Evolutionary conservation across 805 yeast species (phyloP), one percentile per base, ranked within the genome.

Genomic region (Naumovozyma baii): DNA sequence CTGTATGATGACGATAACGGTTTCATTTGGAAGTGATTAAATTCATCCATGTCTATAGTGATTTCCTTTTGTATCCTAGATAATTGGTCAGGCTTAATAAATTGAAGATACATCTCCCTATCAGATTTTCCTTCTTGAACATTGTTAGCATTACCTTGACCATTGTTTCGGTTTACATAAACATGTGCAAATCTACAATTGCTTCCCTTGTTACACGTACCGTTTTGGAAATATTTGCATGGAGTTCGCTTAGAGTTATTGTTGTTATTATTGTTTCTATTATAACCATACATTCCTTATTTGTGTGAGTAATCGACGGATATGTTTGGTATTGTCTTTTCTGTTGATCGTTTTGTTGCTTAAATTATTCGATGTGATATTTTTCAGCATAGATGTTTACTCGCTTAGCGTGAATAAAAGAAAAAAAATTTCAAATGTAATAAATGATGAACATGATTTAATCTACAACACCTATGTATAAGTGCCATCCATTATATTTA

Each of bases 1-100:
- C 81, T 74, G 53, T 69, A 73, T 1, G 71, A 59, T 0, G 80
- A 66, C 2, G 69, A 51, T 12, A 56, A 52, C 7, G 68, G 70
- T 17, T 45, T 47, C n/a, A 46, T 31, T 34, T 61, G 59, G 36
- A 69, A 37, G 13, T 41, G 43, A 5, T 33, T 34, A 4, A 48
- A 37, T 13, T 38, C 41, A 4, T 38, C 31, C 31, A 63, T 33
- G 17, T 62, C 59, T 12, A 46, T 52, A 13, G 33, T 34, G 2
- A 66, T 48, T 16, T 62, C 67, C 8, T 41, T 52, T 3, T 50
- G 51, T n/a, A 58, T 54, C 9, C 47, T 40, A 18, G 48, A 44
- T 5, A 62, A 33, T 2, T 48, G 46, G 2, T 39, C 34, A 8
- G 55, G 44, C 22, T 55, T 47, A 34, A 54, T 50, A 28, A 61